Percentiles rank a stretch among this genome's conserved stretches.
phyloP scores from a whole-genome alignment of 108 stramenopile species.

The Conticribra guillardii region DNA sequence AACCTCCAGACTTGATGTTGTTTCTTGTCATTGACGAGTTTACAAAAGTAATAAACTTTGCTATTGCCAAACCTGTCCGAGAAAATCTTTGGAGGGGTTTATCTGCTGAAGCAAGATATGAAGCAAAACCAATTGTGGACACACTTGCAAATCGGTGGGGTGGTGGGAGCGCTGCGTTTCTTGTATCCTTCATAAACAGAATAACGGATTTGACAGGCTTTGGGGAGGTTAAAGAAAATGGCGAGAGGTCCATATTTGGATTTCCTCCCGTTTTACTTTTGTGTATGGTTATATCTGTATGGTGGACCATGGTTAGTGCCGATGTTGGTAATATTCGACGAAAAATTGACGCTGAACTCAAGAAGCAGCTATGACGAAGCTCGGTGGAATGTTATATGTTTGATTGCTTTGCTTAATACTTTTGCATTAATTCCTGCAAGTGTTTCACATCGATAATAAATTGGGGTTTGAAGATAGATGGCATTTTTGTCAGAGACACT shows the following conservation, averaged over 20 bases:
- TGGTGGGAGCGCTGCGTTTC: conserved; percentile 88
- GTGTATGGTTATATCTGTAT: conserved; percentile 71
- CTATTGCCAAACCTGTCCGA: conserved; percentile 88
- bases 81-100: conserved; percentile 88
- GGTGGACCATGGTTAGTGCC: conserved; percentile 87
- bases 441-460: too few species aligned
- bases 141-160: conserved; percentile 92
- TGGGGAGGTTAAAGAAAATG: conserved; percentile 48
- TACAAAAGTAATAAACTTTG: conserved; percentile 86
- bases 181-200: conserved; percentile 68
- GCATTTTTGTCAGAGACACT: too few species aligned
- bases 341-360: conserved; percentile 79
- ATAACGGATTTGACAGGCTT: conserved; percentile 56
- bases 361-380: conserved; percentile 70
- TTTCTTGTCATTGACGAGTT: conserved; percentile 89
- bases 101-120: conserved; percentile 86
- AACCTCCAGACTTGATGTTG: conserved; percentile 76
- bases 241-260: conserved; percentile 62
- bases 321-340: conserved; percentile 80
- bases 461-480: too few species aligned
- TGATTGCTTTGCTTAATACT: too few species aligned
- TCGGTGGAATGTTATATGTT: too few species aligned
- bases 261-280: conserved; percentile 80
- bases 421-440: too few species aligned
- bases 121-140: conserved; percentile 93